Base-by-base conservation (phyloP, 768 basidiomycete species). In the Nevesoporus exiguus region DNA sequence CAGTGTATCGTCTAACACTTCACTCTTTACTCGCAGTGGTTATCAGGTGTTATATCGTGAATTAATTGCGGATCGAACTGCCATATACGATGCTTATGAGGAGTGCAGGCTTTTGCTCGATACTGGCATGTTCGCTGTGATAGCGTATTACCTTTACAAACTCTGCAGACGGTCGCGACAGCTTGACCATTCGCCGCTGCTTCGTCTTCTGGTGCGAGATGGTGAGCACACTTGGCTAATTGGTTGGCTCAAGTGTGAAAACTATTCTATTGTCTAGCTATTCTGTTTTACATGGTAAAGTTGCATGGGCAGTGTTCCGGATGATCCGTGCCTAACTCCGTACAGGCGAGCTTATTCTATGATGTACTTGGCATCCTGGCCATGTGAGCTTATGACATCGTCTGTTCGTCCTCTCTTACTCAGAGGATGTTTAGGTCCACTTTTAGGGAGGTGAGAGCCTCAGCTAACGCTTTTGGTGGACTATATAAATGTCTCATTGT, bases 181-280 rank as follows among this genome's bases (percentile, higher is more conserved):
- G 14, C 36, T 51, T 5, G 29, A 19, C 17, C 7, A 21, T 25
- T 55, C 49, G 7, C 54, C 54, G 9, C 24, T 55, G 14, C 29
- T 55, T 37, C 49, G 54, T 33, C 54, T 55, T 21, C 34, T 55
- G 3, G 9, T 51, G n/a, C 54, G 49, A 24, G 54, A 55, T 27
- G 49, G 54, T 62, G 21, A 62, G 60, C 9, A n/a, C 7, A 5
- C 11, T 33, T 17, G 49, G 52, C 49, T 13, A 29, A 11, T 21
- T 5, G n/a, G 21, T 40, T 5, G 3, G 22, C 24, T 13, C 11
- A 3, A 44, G 34, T 2, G 5, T 11, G 8, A 41, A 45, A 8
- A 8, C n/a, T 3, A 25, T 19, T n/a, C 5, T 22, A 10, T 22
- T 19, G 24, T 34, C 7, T n/a, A 57, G 56, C 53, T 14, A 9